These are phyloP conservation scores for Hericium alpestre DNA, from an alignment of 768 basidiomycete species.

Conservation along the genomic window DNA sequence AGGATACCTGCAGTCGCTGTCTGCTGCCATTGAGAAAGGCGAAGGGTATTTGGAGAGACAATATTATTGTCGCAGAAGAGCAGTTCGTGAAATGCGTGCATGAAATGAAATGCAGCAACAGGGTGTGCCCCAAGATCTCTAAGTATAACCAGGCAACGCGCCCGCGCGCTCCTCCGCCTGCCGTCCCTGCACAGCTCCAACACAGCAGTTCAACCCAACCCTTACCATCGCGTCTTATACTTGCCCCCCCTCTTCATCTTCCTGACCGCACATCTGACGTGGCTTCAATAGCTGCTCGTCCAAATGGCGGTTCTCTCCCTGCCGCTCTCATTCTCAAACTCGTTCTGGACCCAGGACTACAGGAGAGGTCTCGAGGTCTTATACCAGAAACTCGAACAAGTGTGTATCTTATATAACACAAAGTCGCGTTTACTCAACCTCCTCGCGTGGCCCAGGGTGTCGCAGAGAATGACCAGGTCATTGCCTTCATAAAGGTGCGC, in stretches of 20 bases:
- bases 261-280: background rate
- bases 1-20: too few relatives aligned
- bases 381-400: conserved; percentile 71
- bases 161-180: background rate
- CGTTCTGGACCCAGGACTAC: conserved; percentile 93
- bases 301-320: conserved; percentile 81
- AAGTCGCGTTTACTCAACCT: conserved; percentile 10
- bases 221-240: background rate
- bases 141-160: too few relatives aligned
- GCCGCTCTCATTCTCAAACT: conserved; percentile 82
- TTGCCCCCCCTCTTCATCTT: background rate
- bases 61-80: too few relatives aligned
- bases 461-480: conserved; percentile 74
- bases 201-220: background rate
- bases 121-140: too few relatives aligned
- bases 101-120: too few relatives aligned
- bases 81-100: too few relatives aligned
- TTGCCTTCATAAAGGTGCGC: conserved; percentile 68
- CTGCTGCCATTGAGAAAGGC: too few relatives aligned
- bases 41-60: too few relatives aligned
- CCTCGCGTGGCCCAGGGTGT: conserved; percentile 43
- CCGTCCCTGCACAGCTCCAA: background rate
- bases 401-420: conserved; percentile 16
- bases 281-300: background rate
- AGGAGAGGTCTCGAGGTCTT: conserved; percentile 72